These are phyloP conservation scores for Xanthoconium purpureum DNA, from an alignment of 768 basidiomycete genomes.

Conservation along the genomic window DNA sequence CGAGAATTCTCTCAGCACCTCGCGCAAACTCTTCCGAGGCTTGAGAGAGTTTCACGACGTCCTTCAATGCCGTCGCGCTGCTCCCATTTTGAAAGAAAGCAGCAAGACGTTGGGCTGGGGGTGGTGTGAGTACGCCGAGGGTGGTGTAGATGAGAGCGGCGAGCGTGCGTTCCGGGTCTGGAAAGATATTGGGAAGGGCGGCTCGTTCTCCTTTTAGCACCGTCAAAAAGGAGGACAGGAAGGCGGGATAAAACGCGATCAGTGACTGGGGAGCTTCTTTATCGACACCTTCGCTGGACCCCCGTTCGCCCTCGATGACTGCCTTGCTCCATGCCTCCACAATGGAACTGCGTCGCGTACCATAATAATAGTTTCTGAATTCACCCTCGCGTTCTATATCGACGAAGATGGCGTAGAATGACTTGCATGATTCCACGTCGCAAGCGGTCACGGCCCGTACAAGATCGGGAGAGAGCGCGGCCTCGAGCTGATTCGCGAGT, in stretches of 20 bases:
- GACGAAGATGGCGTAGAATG: slow-evolving; percentile 83
- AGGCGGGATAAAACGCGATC: slow-evolving; percentile 65
- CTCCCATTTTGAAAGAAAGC: slow-evolving; percentile 58
- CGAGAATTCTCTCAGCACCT: slow-evolving; percentile 69
- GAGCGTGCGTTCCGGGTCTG: slow-evolving; percentile 73
- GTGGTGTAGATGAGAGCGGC: slow-evolving; percentile 82
- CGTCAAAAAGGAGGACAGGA: slow-evolving; percentile 66
- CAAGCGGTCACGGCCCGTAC: slow-evolving; percentile 80
- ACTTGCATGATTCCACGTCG: slow-evolving; percentile 70
- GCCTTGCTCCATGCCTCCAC: slow-evolving; percentile 69
- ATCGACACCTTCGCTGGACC: slow-evolving; percentile 32
- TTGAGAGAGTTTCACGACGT: slow-evolving; percentile 68
- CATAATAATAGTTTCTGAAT: slow-evolving; percentile 93
- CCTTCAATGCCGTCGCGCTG: slow-evolving; percentile 58
- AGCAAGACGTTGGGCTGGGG: slow-evolving; percentile 75
- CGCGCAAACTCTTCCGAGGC: slow-evolving; percentile 82
- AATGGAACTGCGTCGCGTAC: slow-evolving; percentile 65
- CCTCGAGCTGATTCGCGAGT: slow-evolving; percentile 94
- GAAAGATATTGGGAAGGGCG: slow-evolving; percentile 82
- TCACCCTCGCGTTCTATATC: slow-evolving; percentile 90
- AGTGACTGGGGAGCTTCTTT: slow-evolving; percentile 50
- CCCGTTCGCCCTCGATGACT: slow-evolving; percentile 35
- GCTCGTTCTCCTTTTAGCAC: slow-evolving; percentile 69
- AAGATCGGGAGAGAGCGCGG: slow-evolving; percentile 84
- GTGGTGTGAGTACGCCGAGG: slow-evolving; percentile 75